Evolutionary conservation across 2,329 filamentous ascomycete species (phyloP), one percentile per base, ranked within the genome.

Genomic region (Coleophoma eucalyptorum): DNA sequence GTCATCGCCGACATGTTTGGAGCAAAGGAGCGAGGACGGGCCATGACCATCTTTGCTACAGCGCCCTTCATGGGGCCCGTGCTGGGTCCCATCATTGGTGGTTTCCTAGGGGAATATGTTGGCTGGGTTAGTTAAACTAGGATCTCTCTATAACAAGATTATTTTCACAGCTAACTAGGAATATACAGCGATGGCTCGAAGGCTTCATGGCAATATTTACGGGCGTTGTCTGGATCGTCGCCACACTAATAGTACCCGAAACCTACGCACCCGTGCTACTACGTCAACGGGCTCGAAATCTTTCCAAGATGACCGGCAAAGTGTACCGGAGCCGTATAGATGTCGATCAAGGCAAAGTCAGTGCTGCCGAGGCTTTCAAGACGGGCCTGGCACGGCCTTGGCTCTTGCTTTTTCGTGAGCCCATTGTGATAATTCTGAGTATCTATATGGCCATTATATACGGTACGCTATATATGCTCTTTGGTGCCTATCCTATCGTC

Each of bases 371-470:
- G 49, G 74, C 78, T 32, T 77, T 85, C 62, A 73, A 73, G 48
- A 72, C 77, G 4, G 76, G 80, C 5, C 71, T 87, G 21, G 72
- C 77, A 49, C 76, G 86, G 3, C 86, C 86, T 1, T 86, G 85
- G 82, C 71, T 84, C 42, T 74, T 89, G 49, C 76, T 89, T 11
- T 84, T 89, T 72, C 71, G 71, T 51, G 86, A 89, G 62, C 86
- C 86, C 3, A 89, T 87, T 55, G 81, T 87, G 26, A 64, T 86
- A 12, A 69, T 87, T n/a, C 73, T 83, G 3, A 79, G 78, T 33
- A 70, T 88, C 32, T 88, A 87, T 70, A 78, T 85, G 72, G 81
- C 83, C 51, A 83, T 80, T 55, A 62, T 80, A 50, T 78, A 77
- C 56, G 73, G 74, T 33, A 78, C 75, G 1, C 63, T 80, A 12